These are phyloP conservation scores for Cladorrhinum sp. DNA, from an alignment of 2,329 filamentous ascomycete genomes.

Conservation along the genomic window DNA sequence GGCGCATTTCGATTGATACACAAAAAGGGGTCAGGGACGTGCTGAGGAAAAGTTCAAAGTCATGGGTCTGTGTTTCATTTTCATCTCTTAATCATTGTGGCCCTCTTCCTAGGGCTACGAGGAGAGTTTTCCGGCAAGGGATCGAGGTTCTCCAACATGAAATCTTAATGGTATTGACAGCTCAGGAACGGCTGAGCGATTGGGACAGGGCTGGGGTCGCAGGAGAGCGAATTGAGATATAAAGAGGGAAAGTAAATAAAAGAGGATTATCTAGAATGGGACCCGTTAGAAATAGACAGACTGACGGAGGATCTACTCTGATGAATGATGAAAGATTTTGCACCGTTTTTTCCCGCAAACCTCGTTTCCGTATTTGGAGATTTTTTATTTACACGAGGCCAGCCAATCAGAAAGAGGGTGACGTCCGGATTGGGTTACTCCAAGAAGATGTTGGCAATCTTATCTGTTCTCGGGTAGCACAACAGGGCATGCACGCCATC, in stretches of 20 bases:
- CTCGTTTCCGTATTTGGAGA: not conserved
- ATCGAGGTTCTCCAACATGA: constrained; percentile 9
- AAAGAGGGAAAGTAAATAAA: constrained; percentile 5
- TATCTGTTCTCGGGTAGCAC: constrained; percentile 20
- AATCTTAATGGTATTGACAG: constrained; percentile 20
- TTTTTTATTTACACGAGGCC: not conserved
- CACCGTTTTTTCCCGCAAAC: not conserved
- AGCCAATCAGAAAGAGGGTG: constrained; percentile 21
- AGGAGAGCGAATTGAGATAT: not conserved
- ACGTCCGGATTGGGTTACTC: constrained; percentile 20
- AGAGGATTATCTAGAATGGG: not conserved
- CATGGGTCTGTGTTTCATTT: constrained; percentile 4
- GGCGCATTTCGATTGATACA: constrained; percentile 12
- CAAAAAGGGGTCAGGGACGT: not conserved
- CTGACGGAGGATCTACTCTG: constrained; percentile 16
- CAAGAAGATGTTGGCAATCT: constrained; percentile 9
- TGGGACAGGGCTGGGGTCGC: not conserved
- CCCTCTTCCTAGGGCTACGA: not conserved
- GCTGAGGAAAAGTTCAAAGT: constrained; percentile 15
- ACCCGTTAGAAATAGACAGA: constrained; percentile 27
- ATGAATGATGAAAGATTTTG: constrained; percentile 4
- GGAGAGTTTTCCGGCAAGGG: not conserved
- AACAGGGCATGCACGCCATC: constrained; percentile 26
- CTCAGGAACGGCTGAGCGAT: not conserved
- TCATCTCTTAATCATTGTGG: not conserved